phyloP scores from a whole-genome alignment of 345 rosid species.

The Abelmoschus esculentus region DNA sequence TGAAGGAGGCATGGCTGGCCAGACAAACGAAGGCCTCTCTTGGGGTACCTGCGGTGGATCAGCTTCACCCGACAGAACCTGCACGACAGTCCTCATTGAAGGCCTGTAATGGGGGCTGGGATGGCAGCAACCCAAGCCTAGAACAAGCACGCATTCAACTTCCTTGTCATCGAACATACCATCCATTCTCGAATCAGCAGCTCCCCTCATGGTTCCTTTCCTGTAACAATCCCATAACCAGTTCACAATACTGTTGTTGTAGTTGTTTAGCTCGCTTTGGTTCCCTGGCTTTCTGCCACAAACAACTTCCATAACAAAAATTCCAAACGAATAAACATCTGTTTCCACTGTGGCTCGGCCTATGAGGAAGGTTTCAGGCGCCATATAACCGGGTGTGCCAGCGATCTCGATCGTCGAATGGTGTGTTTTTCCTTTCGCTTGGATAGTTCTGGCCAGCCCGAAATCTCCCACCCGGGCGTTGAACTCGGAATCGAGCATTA shows the following conservation, averaged over 20 bases:
- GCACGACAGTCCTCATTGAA: conserved; percentile 46
- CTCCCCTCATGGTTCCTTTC: conserved; percentile 34
- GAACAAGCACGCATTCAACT: conserved; percentile 38
- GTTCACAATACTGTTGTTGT: conserved; percentile 47
- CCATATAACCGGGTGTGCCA: conserved; percentile 81
- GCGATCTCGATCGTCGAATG: conserved; percentile 63
- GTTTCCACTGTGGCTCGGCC: conserved; percentile 63
- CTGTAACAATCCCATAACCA: conserved; percentile 62
- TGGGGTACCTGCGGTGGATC: conserved; percentile 40
- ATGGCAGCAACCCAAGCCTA: conserved; percentile 77
- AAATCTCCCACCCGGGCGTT: conserved; percentile 60
- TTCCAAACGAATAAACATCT: conserved; percentile 62
- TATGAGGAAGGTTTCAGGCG: conserved; percentile 57
- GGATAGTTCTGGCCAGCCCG: conserved; percentile 66
- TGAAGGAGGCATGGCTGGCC: conserved; percentile 69
- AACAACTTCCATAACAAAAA: conserved; percentile 50
- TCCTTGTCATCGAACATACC: conserved; percentile 28
- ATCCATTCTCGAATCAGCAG: conserved; percentile 47
- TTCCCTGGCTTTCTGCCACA: conserved; percentile 50
- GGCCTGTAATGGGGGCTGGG: conserved; percentile 72
- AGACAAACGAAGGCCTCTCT: conserved; percentile 62
- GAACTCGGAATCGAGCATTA: conserved; percentile 60
- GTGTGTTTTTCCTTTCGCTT: conserved; percentile 51
- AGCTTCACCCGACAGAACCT: conserved; percentile 58
- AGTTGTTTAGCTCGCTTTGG: conserved; percentile 23